Evolutionary conservation across 768 basidiomycete genomes (phyloP).

Genomic region (Leucocoprinus birnbaumii): DNA sequence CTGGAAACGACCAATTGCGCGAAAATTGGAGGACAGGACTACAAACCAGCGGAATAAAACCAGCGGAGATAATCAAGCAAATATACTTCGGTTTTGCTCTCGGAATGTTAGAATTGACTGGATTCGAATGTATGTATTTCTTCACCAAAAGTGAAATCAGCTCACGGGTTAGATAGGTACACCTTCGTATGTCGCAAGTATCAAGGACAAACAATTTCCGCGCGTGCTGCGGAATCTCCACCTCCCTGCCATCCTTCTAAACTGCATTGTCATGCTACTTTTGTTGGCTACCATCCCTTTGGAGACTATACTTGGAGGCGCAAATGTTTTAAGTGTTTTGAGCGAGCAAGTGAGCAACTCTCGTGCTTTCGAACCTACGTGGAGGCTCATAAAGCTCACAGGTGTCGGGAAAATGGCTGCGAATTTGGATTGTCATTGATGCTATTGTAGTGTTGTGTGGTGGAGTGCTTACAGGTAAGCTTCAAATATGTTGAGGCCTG

Average conservation of each 20-base stretch:
- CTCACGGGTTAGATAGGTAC: constrained; percentile 34
- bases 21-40: constrained; percentile 49
- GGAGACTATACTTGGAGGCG: constrained; percentile 40
- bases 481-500: no score
- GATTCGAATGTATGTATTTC: constrained; percentile 56
- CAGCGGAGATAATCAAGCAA: constrained; percentile 34
- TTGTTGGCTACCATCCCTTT: constrained; percentile 59
- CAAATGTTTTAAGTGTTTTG: constrained; percentile 62
- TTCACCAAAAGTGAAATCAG: neutral
- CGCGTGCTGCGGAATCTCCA: constrained; percentile 66
- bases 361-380: neutral
- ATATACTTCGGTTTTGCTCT: constrained; percentile 68
- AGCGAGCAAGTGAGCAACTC: constrained; percentile 44
- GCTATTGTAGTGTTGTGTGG: constrained; percentile 69
- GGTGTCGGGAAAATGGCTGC: constrained; percentile 60
- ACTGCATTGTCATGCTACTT: constrained; percentile 52
- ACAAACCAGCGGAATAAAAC: constrained; percentile 27
- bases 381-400: constrained; percentile 16
- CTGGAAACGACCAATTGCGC: constrained; percentile 44
- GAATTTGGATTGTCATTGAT: constrained; percentile 61
- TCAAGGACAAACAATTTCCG: constrained; percentile 54
- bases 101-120: constrained; percentile 70
- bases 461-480: constrained; percentile 63
- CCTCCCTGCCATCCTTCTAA: constrained; percentile 53
- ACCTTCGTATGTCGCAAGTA: constrained; percentile 63